Percentiles rank a stretch among this genome's conserved stretches.
phyloP scores from a whole-genome alignment of 2,329 filamentous ascomycete genomes.

The Achaetomium macrosporum region DNA sequence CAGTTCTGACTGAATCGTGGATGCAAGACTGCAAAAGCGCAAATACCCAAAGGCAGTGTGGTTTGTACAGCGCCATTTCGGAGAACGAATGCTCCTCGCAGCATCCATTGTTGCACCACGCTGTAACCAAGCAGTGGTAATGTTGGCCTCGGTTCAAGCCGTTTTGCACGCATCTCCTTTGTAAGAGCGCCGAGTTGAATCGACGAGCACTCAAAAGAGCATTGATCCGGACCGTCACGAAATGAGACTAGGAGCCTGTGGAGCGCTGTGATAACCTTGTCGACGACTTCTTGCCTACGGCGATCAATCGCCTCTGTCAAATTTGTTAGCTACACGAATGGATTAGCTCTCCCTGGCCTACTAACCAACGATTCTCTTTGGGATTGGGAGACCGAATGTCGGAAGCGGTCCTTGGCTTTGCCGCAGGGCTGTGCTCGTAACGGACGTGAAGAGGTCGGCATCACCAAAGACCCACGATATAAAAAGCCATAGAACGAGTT shows the following conservation, averaged over 20 bases:
- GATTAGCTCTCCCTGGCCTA: background rate
- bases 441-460: background rate
- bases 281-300: slow-evolving; percentile 1
- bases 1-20: no score
- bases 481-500: slow-evolving; percentile 1
- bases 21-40: no score
- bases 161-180: background rate
- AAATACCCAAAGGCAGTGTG: no score
- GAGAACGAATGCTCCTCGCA: background rate
- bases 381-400: slow-evolving; percentile 6
- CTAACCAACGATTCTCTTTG: background rate
- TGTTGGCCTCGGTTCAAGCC: slow-evolving; percentile 1
- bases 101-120: background rate
- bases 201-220: slow-evolving; percentile 1
- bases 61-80: background rate
- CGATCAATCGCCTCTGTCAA: background rate
- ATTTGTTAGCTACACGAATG: background rate
- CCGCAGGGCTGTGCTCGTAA: slow-evolving; percentile 2
- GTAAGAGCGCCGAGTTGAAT: slow-evolving; percentile 1
- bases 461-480: slow-evolving; percentile 1
- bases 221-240: background rate
- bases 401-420: slow-evolving; percentile 2
- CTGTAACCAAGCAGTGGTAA: background rate
- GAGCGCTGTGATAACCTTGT: background rate
- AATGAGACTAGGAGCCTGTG: background rate